phyloP scores from a whole-genome alignment of 2,329 filamentous ascomycete species.

The Dactylellina leptospora region DNA sequence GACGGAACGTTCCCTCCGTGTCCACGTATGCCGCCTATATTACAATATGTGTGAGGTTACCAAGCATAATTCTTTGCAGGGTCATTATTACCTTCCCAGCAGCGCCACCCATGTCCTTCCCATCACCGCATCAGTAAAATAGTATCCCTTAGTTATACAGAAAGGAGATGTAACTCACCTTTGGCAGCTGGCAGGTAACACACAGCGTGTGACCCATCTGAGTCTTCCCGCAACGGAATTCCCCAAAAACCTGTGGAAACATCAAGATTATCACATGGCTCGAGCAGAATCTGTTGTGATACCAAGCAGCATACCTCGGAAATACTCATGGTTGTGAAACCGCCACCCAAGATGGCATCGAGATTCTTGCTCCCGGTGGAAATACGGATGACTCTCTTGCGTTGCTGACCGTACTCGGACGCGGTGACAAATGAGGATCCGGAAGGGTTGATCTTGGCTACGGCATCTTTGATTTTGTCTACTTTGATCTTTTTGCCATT shows the following conservation, averaged over 20 bases:
- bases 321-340: constrained; percentile 76
- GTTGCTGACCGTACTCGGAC: constrained; percentile 70
- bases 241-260: constrained; percentile 64
- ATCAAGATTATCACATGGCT: too few relatives aligned
- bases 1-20: constrained; percentile 73
- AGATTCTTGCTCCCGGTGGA: constrained; percentile 76
- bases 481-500: constrained; percentile 70
- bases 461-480: constrained; percentile 75
- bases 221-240: constrained; percentile 74
- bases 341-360: constrained; percentile 71
- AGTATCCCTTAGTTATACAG: not conserved
- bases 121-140: constrained; percentile 46
- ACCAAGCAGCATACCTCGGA: constrained; percentile 63
- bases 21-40: constrained; percentile 69
- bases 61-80: not conserved
- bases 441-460: constrained; percentile 68
- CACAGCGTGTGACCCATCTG: constrained; percentile 75
- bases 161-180: constrained; percentile 56
- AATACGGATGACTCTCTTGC: constrained; percentile 71
- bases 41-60: not conserved
- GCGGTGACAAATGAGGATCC: constrained; percentile 72
- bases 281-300: not conserved
- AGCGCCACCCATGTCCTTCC: constrained; percentile 70
- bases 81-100: constrained; percentile 68
- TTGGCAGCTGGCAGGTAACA: constrained; percentile 69